A percentile compares a stretch with the other conserved stretches of the same genome.
These are phyloP conservation scores for Hysterangium stoloniferum DNA, from an alignment of 768 basidiomycete species.

Conservation along the genomic window DNA sequence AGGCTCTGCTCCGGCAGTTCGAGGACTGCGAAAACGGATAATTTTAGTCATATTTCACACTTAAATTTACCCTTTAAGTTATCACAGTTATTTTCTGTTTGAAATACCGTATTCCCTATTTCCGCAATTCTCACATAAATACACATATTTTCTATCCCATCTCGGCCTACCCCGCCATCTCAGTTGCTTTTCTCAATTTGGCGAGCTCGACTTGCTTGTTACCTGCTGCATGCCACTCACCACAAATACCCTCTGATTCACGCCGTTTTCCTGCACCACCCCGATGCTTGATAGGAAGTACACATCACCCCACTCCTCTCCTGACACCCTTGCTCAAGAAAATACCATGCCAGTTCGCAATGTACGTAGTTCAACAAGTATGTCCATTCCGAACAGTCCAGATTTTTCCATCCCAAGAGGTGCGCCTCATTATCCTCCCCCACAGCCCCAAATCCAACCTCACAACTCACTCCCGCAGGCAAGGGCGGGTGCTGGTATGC, in stretches of 20 bases:
- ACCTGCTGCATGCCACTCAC: neutral
- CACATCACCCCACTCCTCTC: neutral
- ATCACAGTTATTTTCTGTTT: no score
- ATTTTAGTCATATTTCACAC: no score
- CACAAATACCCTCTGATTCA: conserved; percentile 1
- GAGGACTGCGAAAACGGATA: no score
- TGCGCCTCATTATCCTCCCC: conserved; percentile 1
- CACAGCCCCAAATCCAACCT: no score
- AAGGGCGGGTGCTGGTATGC: conserved; percentile 79
- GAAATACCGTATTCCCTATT: no score
- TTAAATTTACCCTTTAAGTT: no score
- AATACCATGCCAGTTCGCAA: conserved; percentile 4
- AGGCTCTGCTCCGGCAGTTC: no score
- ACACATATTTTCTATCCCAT: no score
- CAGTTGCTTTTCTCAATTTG: neutral
- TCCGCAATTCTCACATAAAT: no score
- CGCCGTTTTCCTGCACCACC: conserved; percentile 4
- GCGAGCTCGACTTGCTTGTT: neutral
- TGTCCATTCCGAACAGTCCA: conserved; percentile 4
- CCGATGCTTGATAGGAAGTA: neutral
- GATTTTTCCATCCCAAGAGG: conserved; percentile 1
- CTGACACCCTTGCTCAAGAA: conserved; percentile 8
- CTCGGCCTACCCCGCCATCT: conserved; percentile 5
- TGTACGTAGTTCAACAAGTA: neutral
- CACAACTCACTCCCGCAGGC: conserved; percentile 21